Base-by-base conservation (phyloP, 805 yeast species). In the Candida montana region DNA sequence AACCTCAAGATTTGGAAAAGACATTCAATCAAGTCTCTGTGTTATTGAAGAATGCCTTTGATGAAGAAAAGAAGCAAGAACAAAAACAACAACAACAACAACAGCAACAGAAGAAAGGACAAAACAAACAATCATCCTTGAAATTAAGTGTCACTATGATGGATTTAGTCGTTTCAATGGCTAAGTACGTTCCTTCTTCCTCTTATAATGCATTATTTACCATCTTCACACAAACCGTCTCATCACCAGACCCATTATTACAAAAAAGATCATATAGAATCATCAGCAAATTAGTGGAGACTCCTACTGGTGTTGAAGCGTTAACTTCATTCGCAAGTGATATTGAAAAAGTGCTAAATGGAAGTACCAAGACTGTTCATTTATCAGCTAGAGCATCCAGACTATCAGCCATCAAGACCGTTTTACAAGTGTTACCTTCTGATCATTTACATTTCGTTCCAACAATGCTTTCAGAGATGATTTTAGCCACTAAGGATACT, bases 241-340 rank as follows among this genome's bases (percentile, higher is more conserved):
- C 69, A 18, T 65, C 74, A 28, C 64, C 69, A 37, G 81, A 82
- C 52, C 79, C 84, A 33, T 72, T 81, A 53, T 70, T 87, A 50
- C 98, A 91, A 63, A 91, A 91, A 66, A 81, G 96, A 68, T 75
- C 95, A 2, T 91, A 89, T 64, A 77, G 95, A 66, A 79, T 86
- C 37, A 64, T 91, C 41, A 62, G 84, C 17, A 79, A 75, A 48
- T 64, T 93, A 51, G 69, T 80, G 38, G 95, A 90, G 59, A 68
- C 81, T 18, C 83, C 81, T 33, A 57, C 59, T 16, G 95, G 95
- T 39, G 62, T 67, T 23, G 61, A 63, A 20, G 78, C 89, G 2
- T 63, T 84, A 26, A 42, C 61, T 17, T 59, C 63, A 11, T 81
- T 75, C 52, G 67, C 83, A 40, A 57, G 64, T 12, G 79, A 81